Evolutionary conservation across 179 eudicot species (phyloP), one percentile per base, ranked within the genome.

Genomic region (Silene vulgaris): DNA sequence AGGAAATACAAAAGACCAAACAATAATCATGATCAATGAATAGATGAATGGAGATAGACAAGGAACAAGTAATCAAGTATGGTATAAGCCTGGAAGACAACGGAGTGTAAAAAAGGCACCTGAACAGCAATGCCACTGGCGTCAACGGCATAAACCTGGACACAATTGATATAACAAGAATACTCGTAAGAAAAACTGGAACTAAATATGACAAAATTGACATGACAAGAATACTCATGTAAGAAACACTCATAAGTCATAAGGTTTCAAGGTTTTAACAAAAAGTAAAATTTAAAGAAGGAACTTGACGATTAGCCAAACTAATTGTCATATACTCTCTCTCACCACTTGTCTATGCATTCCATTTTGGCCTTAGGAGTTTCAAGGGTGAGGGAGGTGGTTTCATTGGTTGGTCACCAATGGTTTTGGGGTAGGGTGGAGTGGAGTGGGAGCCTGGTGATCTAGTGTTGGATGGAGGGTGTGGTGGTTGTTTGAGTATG

Each of bases 121-220:
- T 95, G 97, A 78, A 88, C 85, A 11, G 99, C 99, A 76, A 95
- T 92, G 82, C 88, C 90, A 85, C 99, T 95, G 72, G 99, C 99
- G 84, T 95, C 99, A 63, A 95, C 90, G 40, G 99, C 99, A 86
- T 95, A 95, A 76, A 95, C 99, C 99, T 95, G 74, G 86, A 71
- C 56, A 79, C 71, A 65, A 75, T 61, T 23, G 35, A 30, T 40
- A 66, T 64, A 28, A 75, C 8, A 71, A 74, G 32, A 23, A 64
- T 50, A 37, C 9, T 35, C 12, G 50, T 81, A 68, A 76, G 65
- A 78, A 14, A 71, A 19, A 43, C 50, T 43, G 50, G 50, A 43
- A 8, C 50, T 43, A 43, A 43, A 43, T 43, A 43, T 43, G 87
- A 71, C 56, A 79, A 73, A 65, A 75, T 56, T 23, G 35, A 30